Conservation (phyloP, 176 grass and related monocot genomes). For the Oryza rufipogon region DNA sequence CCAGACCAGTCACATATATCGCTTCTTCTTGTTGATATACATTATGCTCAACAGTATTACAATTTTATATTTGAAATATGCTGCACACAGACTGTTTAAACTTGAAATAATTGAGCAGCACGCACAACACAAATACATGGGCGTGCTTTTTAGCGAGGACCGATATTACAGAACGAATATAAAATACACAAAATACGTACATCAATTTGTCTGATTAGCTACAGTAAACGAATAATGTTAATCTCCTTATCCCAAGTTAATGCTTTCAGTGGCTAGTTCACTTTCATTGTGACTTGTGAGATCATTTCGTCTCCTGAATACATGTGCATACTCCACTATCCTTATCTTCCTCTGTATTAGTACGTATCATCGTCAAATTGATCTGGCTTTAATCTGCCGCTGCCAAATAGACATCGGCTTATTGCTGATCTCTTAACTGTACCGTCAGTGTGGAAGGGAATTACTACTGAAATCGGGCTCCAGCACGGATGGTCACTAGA, state of each 20-base stretch:
- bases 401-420: constrained; percentile 28
- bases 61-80: background rate
- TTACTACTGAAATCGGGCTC: constrained; percentile 39
- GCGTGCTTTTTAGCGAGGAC: background rate
- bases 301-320: constrained; percentile 3
- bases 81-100: background rate
- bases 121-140: constrained; percentile 44
- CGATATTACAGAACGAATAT: constrained; percentile 38
- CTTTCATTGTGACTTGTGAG: background rate
- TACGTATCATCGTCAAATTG: background rate
- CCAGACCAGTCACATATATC: background rate
- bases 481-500: background rate
- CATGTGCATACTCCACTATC: background rate
- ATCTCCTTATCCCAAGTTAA: background rate
- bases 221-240: constrained; percentile 1
- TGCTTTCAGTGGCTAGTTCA: background rate
- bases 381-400: background rate
- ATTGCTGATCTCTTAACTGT: constrained; percentile 23
- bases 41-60: background rate
- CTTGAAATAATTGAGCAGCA: constrained; percentile 14
- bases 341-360: constrained; percentile 22
- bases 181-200: background rate
- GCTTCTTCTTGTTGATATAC: background rate
- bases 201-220: constrained; percentile 23
- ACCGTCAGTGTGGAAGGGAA: background rate